A percentile compares a stretch with the other conserved stretches of the same genome.
Conservation (phyloP, 306 rosid genomes). For the Cicer pinnatifidum region DNA sequence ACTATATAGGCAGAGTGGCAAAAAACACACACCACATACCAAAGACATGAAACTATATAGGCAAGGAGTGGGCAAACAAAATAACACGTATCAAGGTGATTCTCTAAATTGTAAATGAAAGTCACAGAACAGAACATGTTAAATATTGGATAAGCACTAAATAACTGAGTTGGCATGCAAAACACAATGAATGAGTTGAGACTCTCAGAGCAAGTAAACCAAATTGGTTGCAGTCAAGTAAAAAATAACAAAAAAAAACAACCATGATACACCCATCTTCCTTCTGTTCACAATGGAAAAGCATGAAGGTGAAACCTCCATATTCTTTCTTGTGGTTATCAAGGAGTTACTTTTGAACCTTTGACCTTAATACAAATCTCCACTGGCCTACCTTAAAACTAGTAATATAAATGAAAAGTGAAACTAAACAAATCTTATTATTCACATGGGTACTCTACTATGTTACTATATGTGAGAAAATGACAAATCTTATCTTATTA, state of each 20-base stretch:
- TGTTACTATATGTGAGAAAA: neutral
- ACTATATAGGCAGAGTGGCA: neutral
- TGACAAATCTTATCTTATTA: neutral
- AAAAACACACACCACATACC: neutral
- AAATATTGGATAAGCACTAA: neutral
- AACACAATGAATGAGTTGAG: neutral
- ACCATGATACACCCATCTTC: neutral
- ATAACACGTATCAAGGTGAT: neutral
- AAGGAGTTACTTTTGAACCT: neutral
- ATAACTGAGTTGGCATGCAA: neutral
- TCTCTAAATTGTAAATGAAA: neutral
- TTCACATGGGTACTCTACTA: neutral
- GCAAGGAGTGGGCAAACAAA: neutral
- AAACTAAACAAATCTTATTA: conserved; percentile 6
- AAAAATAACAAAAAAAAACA: neutral
- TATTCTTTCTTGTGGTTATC: neutral
- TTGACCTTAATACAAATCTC: neutral
- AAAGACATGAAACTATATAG: neutral
- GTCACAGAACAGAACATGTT: neutral
- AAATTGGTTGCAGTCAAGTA: neutral
- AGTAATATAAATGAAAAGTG: neutral
- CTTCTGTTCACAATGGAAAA: neutral
- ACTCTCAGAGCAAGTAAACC: neutral
- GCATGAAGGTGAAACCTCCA: neutral
- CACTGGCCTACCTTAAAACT: neutral